Percentiles rank a stretch among this genome's conserved stretches.
Conservation (phyloP, 2,329 filamentous ascomycete genomes). For the Paecilomyces fulvus region DNA sequence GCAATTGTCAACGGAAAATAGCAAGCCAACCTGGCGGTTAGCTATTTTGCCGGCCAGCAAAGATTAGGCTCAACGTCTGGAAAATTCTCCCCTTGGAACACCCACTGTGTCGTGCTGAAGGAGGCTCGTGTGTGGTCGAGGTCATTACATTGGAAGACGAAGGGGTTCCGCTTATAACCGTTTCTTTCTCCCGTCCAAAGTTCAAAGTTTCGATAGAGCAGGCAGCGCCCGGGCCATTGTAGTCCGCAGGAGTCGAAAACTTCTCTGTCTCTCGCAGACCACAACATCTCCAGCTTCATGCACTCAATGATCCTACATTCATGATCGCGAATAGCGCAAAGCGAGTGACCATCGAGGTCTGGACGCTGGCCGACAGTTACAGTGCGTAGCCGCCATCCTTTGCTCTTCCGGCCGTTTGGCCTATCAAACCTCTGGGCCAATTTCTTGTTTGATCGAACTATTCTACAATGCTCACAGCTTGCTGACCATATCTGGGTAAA, state of each 20-base stretch:
- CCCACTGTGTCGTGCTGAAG: background rate
- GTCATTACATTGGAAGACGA: background rate
- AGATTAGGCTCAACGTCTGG: background rate
- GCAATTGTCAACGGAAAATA: background rate
- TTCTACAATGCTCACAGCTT: background rate
- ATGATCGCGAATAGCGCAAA: conserved; percentile 32
- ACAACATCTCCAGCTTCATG: background rate
- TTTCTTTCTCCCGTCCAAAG: no score
- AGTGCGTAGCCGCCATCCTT: conserved; percentile 19
- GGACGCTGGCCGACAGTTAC: conserved; percentile 30
- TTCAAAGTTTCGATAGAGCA: background rate
- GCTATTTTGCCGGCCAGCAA: background rate
- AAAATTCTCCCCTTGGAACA: background rate
- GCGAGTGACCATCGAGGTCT: conserved; percentile 31
- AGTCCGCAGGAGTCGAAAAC: background rate
- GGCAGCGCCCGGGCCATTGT: background rate
- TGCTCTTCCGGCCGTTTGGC: background rate
- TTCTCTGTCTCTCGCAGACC: background rate
- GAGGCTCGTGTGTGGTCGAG: background rate
- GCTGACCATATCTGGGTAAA: conserved; percentile 6
- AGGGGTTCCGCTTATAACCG: background rate
- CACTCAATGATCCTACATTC: conserved; percentile 20
- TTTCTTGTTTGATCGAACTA: conserved; percentile 1
- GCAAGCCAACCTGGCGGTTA: background rate
- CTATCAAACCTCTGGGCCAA: conserved; percentile 11